These are phyloP conservation scores for Isabelozyma rhagii DNA, from an alignment of 805 yeast species.

Conservation along the genomic window DNA sequence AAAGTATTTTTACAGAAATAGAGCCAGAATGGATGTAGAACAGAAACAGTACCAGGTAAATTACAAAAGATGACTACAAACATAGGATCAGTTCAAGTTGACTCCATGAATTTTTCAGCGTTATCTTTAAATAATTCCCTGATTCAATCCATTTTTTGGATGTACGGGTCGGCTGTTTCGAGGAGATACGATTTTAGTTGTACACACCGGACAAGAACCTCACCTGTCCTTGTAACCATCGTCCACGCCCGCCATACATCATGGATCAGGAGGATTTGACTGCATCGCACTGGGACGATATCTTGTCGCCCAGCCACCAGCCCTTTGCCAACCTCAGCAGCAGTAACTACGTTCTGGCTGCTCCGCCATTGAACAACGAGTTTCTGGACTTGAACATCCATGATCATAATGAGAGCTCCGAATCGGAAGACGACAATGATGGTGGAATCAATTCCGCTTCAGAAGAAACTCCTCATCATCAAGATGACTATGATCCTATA, in stretches of 20 bases:
- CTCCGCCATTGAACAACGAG: slow-evolving; percentile 12
- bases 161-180: too few relatives aligned
- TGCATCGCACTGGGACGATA: slow-evolving; percentile 63
- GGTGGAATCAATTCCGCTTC: slow-evolving; percentile 1
- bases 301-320: slow-evolving; percentile 28
- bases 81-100: too few relatives aligned
- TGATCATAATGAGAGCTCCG: slow-evolving; percentile 7
- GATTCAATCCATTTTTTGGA: too few relatives aligned
- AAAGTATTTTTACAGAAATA: too few relatives aligned
- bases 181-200: too few relatives aligned
- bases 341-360: slow-evolving; percentile 4
- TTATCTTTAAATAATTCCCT: too few relatives aligned
- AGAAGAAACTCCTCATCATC: background rate
- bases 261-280: slow-evolving; percentile 51
- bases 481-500: background rate
- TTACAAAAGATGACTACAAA: too few relatives aligned
- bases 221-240: too few relatives aligned
- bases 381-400: slow-evolving; percentile 17
- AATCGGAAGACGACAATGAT: slow-evolving; percentile 12
- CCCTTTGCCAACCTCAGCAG: background rate
- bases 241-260: background rate
- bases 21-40: too few relatives aligned
- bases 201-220: too few relatives aligned
- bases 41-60: too few relatives aligned
- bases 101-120: too few relatives aligned